Conservation (phyloP, 805 yeast genomes). For the Candida dajiaensis region DNA sequence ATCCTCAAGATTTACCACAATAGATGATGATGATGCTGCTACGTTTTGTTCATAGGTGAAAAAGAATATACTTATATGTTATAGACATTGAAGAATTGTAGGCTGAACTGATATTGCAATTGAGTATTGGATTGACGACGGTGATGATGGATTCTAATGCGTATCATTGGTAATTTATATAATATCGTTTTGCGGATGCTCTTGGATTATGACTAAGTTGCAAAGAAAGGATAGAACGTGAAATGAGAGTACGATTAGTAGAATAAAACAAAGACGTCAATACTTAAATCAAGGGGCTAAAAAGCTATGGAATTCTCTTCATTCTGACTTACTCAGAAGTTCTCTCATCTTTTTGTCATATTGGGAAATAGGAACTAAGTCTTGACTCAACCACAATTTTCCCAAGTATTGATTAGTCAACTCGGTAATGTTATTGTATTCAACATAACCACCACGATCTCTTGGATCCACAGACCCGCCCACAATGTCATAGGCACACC, state of each 20-base stretch:
- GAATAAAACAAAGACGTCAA: too few relatives aligned
- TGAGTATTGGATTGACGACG: neutral
- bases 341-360: conserved; percentile 6
- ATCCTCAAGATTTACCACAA: conserved; percentile 69
- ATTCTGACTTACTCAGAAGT: neutral
- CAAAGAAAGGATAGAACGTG: too few relatives aligned
- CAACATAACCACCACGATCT: conserved; percentile 21
- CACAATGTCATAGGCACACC: conserved; percentile 57
- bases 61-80: neutral
- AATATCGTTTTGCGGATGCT: too few relatives aligned
- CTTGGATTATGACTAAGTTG: too few relatives aligned
- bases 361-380: conserved; percentile 15
- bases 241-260: too few relatives aligned
- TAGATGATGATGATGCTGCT: conserved; percentile 7
- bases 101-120: neutral
- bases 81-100: neutral
- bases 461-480: conserved; percentile 30
- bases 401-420: conserved; percentile 22
- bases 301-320: neutral
- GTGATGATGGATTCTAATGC: too few relatives aligned
- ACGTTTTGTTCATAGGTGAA: neutral
- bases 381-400: conserved; percentile 24
- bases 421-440: conserved; percentile 21
- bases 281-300: neutral
- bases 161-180: neutral